Evolutionary conservation across 129 eudicot species (phyloP), one percentile per base, ranked within the genome.

Genomic region (Centella asiatica): DNA sequence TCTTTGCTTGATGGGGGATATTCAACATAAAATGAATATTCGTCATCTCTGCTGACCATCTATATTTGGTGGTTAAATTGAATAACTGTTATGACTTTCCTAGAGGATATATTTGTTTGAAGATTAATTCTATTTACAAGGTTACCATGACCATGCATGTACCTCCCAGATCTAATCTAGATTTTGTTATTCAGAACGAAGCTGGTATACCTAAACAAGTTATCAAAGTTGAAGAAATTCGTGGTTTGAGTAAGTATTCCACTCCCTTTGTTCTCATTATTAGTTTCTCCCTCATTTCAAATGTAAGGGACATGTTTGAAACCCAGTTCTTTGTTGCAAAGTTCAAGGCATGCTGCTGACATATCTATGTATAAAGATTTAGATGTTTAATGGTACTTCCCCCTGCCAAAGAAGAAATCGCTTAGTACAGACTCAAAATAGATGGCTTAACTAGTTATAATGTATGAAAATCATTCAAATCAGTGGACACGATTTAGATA

Each of bases 201-300:
- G 86, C 93, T 67, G 94, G 95, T 68, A 68, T 87, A 68, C 95
- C 95, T 32, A 86, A 87, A 73, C 71, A 72, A 69, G 37, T 77
- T 56, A 62, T 81, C 82, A 90, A 90, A 67, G 87, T 84, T 70
- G 98, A 86, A 79, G 97, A 87, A 36, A 90, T 90, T 57, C 86
- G 79, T 68, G 98, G 98, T 69, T 79, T 90, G 69, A 81, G 98
- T 90, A 77, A 79, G 95, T 87, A 44, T 48, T 62, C 56, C 49
- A 27, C 27, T 20, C 45, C 56, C 51, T 52, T 67, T 18, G 5
- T 46, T 61, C 33, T 28, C 42, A 17, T 58, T 19, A 3, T 9
- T 18, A 56, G 59, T 4, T 53, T 4, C 6, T 33, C 42, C 26
- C 2, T 8, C 28, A 28, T 2, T 31, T 20, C 18, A 1, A 31